These are phyloP conservation scores for Pachyrhizus erosus DNA, from an alignment of 306 rosid species.

Conservation along the genomic window DNA sequence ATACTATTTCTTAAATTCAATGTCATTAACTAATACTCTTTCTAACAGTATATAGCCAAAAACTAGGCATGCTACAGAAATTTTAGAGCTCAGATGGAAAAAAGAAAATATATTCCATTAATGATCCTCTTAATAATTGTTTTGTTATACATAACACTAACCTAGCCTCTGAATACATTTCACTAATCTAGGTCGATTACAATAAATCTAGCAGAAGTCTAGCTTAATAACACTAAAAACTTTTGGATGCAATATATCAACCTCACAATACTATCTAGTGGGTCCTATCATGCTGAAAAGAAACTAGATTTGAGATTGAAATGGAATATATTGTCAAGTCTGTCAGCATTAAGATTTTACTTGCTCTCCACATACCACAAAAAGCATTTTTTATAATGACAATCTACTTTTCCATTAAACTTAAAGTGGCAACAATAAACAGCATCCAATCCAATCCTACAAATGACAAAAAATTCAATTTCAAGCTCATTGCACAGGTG, in stretches of 20 bases:
- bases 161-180: slow-evolving; percentile 1
- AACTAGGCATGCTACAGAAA: slow-evolving; percentile 10
- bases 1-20: neutral
- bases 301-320: slow-evolving; percentile 36
- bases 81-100: slow-evolving; percentile 2
- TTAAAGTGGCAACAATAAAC: slow-evolving; percentile 24
- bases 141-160: neutral
- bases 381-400: slow-evolving; percentile 8
- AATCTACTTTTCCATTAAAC: slow-evolving; percentile 26
- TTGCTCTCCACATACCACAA: neutral
- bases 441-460: slow-evolving; percentile 26
- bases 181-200: neutral
- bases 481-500: slow-evolving; percentile 34
- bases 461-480: slow-evolving; percentile 9
- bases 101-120: neutral
- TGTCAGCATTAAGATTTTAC: slow-evolving; percentile 11
- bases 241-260: neutral
- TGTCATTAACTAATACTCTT: neutral
- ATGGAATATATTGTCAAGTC: slow-evolving; percentile 15
- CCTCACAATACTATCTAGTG: slow-evolving; percentile 13
- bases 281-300: neutral
- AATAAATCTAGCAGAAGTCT: slow-evolving; percentile 5
- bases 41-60: neutral
- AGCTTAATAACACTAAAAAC: neutral
- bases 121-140: neutral